Evolutionary conservation across 192 early-diverging fungal genomes (phyloP).

Genomic region (Entrophospora sp.): DNA sequence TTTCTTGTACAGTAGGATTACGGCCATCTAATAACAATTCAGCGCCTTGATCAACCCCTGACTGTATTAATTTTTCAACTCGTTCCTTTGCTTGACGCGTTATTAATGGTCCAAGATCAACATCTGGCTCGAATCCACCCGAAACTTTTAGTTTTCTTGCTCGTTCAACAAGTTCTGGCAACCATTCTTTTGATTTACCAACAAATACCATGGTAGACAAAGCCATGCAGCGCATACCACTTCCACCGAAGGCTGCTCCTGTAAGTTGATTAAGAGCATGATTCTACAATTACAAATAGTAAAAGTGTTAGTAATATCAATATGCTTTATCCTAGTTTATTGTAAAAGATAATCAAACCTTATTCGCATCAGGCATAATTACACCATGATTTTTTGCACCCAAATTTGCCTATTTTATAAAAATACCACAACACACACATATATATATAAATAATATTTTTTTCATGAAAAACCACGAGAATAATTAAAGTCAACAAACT

Average conservation of each 20-base stretch:
- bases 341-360: too few relatives aligned
- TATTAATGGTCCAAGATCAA: constrained; percentile 90
- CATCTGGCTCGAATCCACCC: constrained; percentile 72
- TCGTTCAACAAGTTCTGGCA: constrained; percentile 83
- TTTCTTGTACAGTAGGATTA: constrained; percentile 49
- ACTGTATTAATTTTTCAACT: constrained; percentile 68
- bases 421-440: not conserved
- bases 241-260: constrained; percentile 96
- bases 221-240: constrained; percentile 97
- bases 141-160: constrained; percentile 75
- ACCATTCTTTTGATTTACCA: constrained; percentile 72
- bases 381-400: constrained; percentile 98
- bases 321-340: too few relatives aligned
- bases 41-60: constrained; percentile 82
- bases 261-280: constrained; percentile 84
- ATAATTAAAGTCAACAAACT: constrained; percentile 16
- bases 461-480: not conserved
- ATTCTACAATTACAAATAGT: constrained; percentile 42
- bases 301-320: too few relatives aligned
- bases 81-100: constrained; percentile 67
- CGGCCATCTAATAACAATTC: constrained; percentile 82
- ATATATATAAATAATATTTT: constrained; percentile 12
- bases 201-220: constrained; percentile 88
- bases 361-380: constrained; percentile 88
- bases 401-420: constrained; percentile 61